Evolutionary conservation across 108 stramenopile species (phyloP), one percentile per base, ranked within the genome.

Genomic region (Skeletonema grethae): DNA sequence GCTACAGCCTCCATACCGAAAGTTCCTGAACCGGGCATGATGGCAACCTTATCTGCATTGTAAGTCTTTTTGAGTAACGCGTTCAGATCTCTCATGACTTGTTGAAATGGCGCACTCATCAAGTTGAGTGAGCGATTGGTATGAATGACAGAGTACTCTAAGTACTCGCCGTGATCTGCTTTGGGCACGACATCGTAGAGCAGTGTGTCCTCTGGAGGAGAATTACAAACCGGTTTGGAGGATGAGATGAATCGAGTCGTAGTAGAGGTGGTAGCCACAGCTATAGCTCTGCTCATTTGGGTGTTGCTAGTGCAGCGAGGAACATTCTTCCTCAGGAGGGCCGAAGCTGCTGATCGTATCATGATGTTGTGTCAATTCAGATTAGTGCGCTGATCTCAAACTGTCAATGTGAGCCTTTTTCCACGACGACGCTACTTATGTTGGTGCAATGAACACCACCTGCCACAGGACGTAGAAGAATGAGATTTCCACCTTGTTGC

Each of bases 21-120:
- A 22, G 95, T 95, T 84, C 98, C 87, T 72, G 87, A 84, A 70
- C 96, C 96, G 28, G 96, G 96, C 50, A 97, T 90, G 57, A 97
- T 91, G 16, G 91, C 93, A 6, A 94, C 91, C 71, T 95, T 95
- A 43, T 95, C 83, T 28, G 93, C 91, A 66, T 95, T 94, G 78
- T 97, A 97, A 10, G 93, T 93, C 4, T 50, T 61, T 77, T 93
- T 95, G 61, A 97, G 67, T 24, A 93, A 65, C 4, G 71, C 31
- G 67, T 93, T 95, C 63, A 97, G 73, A 82, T 97, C 94, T 12
- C 85, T 82, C 96, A 97, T 97, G 46, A 92, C 84, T 63, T 82
- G 78, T 72, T 95, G 94, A 76, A 97, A 97, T 30, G 96, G 96
- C 74, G 84, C 87, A 41, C 86, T 84, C 96, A 97, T 97, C 38